Base-by-base conservation (phyloP, 805 yeast genomes). In the Suhomyces xylopsoci region DNA sequence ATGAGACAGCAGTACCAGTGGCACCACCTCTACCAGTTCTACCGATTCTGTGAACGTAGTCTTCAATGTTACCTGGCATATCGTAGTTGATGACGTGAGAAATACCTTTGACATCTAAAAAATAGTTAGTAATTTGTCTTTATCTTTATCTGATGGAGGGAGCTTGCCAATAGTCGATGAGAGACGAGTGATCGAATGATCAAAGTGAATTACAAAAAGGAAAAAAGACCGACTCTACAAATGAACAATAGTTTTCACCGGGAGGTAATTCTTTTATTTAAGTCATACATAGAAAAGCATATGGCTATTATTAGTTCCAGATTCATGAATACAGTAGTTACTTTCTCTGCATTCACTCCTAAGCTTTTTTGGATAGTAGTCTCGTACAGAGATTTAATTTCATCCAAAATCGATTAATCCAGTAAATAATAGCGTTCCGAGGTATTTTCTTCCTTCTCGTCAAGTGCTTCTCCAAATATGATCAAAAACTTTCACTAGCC, bases 1-100 rank as follows among this genome's bases (percentile, higher is more conserved):
- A 84, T 7, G 98, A 90, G 60, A 91, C 83, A 51, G 99, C 97
- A 57, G 94, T 92, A 82, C 99, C 99, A 57, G 81, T 80, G 57
- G 91, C 85, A 72, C 98, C 98, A 61, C 97, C 99, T 83, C 99
- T 90, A 72, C 99, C 99, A 59, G 99, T 92, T 84, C 97, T 92
- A 74, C 99, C 99, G 68, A 93, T 94, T 79, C 99, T 85, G 74
- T 93, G 99, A 58, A 93, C 97, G 72, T 93, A 93, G 78, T 94
- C 98, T 81, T 94, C 99, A 69, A 92, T 90, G 77, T 93, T 93
- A 74, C 90, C 91, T 68, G 99, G 98, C 92, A 93, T 93, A 74
- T 93, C 98, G 68, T 82, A 90, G 84, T 94, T 94, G 71, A 94
- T 81, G 56, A 94, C 99, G 66, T 79, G 85, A 63, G 92, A 87